phyloP scores from a whole-genome alignment of 2,329 filamentous ascomycete species.

The Mariannaea sp. region DNA sequence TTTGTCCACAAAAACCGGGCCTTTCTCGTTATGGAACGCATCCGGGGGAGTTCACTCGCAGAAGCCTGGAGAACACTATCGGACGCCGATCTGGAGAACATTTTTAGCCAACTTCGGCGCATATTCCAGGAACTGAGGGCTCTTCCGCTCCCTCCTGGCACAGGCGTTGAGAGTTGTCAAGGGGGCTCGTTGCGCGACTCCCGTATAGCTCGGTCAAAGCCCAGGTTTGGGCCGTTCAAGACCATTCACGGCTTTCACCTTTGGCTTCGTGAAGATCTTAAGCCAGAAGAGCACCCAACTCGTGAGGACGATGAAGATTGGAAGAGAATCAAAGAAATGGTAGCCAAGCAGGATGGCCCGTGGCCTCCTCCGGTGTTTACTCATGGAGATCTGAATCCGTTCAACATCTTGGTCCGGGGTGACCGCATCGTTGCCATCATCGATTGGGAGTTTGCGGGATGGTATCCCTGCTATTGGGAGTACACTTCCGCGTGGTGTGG shows the following conservation, averaged over 20 bases:
- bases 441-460: constrained; percentile 44
- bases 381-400: constrained; percentile 51
- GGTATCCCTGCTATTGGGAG: constrained; percentile 44
- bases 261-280: constrained; percentile 39
- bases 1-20: constrained; percentile 46
- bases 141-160: constrained; percentile 24
- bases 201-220: constrained; percentile 28
- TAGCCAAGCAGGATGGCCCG: constrained; percentile 42
- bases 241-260: constrained; percentile 41
- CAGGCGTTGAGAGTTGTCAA: constrained; percentile 31
- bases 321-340: constrained; percentile 42
- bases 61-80: constrained; percentile 23
- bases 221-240: constrained; percentile 41
- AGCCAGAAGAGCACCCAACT: constrained; percentile 27
- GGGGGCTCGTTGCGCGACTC: constrained; percentile 38
- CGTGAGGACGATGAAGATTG: constrained; percentile 30
- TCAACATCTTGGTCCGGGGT: constrained; percentile 49
- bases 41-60: constrained; percentile 32
- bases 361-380: constrained; percentile 50
- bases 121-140: constrained; percentile 34
- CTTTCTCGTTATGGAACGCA: constrained; percentile 53
- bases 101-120: constrained; percentile 30
- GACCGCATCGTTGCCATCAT: constrained; percentile 51
- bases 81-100: constrained; percentile 2
- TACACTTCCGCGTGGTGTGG: constrained; percentile 37